phyloP scores from a whole-genome alignment of 108 stramenopile species.

The Nitzschia sp. region DNA sequence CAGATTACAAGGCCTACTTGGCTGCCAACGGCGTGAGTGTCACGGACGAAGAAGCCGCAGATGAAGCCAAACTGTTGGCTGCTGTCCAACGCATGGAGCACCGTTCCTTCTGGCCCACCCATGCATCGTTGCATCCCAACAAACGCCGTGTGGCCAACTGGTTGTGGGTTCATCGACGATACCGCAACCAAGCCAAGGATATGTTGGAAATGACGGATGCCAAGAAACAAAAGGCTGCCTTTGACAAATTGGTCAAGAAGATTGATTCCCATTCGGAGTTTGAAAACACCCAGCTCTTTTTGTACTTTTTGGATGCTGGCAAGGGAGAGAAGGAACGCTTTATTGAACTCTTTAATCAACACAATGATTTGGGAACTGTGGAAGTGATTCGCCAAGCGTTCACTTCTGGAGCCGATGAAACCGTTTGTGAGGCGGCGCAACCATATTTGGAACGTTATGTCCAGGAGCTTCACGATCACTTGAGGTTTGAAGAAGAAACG shows the following conservation, averaged over 20 bases:
- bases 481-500: conserved; percentile 11
- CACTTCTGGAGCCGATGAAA: background rate
- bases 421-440: background rate
- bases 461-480: conserved; percentile 5
- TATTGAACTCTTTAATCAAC: background rate
- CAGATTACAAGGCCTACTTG: background rate
- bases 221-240: background rate
- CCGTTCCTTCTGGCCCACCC: conserved; percentile 4
- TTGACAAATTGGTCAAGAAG: conserved; percentile 15
- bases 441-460: conserved; percentile 2
- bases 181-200: conserved; percentile 12
- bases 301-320: conserved; percentile 19
- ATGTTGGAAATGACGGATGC: background rate
- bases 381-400: background rate
- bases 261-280: conserved; percentile 13
- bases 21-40: background rate
- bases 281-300: conserved; percentile 23
- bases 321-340: conserved; percentile 4
- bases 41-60: background rate
- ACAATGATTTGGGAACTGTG: background rate
- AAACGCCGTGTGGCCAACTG: conserved; percentile 9
- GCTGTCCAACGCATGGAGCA: background rate
- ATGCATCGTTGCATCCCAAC: conserved; percentile 11
- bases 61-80: background rate
- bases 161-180: conserved; percentile 21